Conservation (phyloP, 257 asterid genomes). For the Salvia splendens region DNA sequence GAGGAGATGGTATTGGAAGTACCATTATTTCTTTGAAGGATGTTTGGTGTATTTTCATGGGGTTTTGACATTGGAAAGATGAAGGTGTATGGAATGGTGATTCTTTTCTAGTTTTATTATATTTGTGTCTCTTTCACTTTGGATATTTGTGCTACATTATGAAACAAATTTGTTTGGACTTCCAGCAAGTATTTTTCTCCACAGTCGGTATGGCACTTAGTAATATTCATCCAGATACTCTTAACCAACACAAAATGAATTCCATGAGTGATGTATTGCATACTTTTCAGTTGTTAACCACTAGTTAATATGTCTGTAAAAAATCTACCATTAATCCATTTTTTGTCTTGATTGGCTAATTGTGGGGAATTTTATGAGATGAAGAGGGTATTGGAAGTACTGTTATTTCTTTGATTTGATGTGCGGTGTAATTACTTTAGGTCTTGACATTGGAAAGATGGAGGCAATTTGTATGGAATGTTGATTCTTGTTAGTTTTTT, state of each 20-base stretch:
- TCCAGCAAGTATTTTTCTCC: conserved; percentile 9
- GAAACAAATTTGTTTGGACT: conserved; percentile 1
- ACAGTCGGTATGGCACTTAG: neutral
- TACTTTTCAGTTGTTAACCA: neutral
- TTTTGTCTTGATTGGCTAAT: neutral
- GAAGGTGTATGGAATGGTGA: neutral
- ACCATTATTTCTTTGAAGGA: neutral
- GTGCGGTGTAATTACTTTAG: neutral
- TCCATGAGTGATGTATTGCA: neutral
- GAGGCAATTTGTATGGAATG: neutral
- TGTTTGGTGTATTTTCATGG: neutral
- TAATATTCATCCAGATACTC: conserved; percentile 1
- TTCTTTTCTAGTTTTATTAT: neutral
- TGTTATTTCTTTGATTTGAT: neutral
- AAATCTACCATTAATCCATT: neutral
- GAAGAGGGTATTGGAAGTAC: neutral
- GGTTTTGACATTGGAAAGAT: neutral
- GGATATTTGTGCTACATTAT: neutral
- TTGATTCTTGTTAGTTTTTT: neutral
- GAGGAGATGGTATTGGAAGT: neutral
- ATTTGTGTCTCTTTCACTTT: too few relatives aligned
- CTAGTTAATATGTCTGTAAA: too few relatives aligned
- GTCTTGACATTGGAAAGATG: neutral
- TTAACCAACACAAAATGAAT: neutral
- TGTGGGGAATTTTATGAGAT: neutral